Evolutionary conservation across 805 yeast genomes (phyloP), one percentile per base, ranked within the genome.

Genomic region (Barnettozyma vustinii): DNA sequence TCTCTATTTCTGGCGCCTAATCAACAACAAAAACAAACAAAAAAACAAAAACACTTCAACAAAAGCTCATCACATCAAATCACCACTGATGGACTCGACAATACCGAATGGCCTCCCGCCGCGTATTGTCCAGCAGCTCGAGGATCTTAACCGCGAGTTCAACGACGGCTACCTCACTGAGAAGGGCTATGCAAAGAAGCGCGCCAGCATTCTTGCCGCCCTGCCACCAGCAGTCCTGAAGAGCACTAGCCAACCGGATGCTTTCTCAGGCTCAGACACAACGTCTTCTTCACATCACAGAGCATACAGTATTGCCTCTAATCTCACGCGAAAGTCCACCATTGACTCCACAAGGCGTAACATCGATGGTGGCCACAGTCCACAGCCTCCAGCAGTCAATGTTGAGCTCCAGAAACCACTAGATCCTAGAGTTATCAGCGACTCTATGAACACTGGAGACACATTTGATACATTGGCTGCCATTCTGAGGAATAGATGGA

Each of bases 401-500:
- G 49, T 53, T 20, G 56, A 55, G 46, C 40, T 60, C 15, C 62
- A 61, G 42, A 50, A 52, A 40, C 84, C 94, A 33, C 65, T 87
- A 30, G 81, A 77, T 50, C 92, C 90, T 1, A 69, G 88, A 52
- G 74, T 74, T 41, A 63, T 68, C 15, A 68, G 63, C 40, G 70
- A 65, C 30, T 25, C 26, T 6, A 60, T 65, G 10, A 58, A 65
- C 2, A 58, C 62, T 9, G 63, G 68, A 5, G 77, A 72, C 3
- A 71, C 73, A 41, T 75, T 77, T 50, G 86, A 81, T 48, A 80
- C 84, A 48, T 68, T 94, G 51, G 83, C 92, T 2, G 74, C 83
- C 8, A 83, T 89, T 15, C 68, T 94, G 50, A 72, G 91, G 40
- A 83, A 81, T 48, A 71, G 99, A 35, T 95, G 88, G 4, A 71